phyloP scores from a whole-genome alignment of 345 rosid species.

The Eucalyptus tenuipes region DNA sequence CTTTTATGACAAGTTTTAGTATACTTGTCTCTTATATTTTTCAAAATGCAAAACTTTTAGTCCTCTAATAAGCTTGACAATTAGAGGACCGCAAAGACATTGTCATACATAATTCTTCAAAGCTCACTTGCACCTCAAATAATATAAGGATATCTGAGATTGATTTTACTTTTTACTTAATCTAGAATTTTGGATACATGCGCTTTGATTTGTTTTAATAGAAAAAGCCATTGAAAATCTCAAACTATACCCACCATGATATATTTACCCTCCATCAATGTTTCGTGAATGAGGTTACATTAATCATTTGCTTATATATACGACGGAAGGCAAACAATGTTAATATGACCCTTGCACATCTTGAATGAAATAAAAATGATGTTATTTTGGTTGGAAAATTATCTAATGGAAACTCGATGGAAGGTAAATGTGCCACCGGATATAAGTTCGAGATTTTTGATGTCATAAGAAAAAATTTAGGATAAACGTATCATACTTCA shows the following conservation, averaged over 20 bases:
- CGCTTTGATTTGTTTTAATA: not conserved
- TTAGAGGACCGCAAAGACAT: not conserved
- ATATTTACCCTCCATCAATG: not conserved
- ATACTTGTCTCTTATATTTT: not conserved
- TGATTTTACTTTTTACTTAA: not conserved
- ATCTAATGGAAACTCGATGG: accelerated
- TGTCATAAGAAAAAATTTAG: not conserved
- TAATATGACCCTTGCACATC: not conserved
- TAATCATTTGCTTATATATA: not conserved
- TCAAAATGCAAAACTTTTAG: not conserved
- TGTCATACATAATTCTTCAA: not conserved
- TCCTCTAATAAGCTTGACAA: not conserved
- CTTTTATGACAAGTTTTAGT: no score
- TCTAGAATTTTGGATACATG: not conserved
- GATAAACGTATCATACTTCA: accelerated
- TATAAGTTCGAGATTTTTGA: not conserved
- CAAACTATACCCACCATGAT: accelerated
- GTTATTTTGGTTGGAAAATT: not conserved
- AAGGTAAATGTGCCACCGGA: accelerated
- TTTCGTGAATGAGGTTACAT: not conserved
- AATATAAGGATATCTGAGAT: not conserved
- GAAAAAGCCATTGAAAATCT: not conserved
- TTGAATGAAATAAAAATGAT: no score
- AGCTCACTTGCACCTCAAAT: not conserved
- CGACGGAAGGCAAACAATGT: not conserved